These are phyloP conservation scores for Galeopsis tetrahit DNA, from an alignment of 257 asterid species.

Conservation along the genomic window DNA sequence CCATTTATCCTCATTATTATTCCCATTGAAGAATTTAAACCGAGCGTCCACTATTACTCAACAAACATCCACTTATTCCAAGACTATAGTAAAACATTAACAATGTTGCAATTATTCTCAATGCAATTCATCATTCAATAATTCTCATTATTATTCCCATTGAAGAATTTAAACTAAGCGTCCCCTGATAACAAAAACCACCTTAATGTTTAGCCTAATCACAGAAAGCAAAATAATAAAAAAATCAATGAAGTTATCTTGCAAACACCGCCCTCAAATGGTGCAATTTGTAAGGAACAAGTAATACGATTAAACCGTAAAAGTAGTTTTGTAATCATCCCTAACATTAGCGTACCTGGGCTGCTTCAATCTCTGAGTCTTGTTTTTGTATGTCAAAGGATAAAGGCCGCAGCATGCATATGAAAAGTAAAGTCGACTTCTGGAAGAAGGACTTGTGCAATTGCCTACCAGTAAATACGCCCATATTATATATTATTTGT, in stretches of 20 bases:
- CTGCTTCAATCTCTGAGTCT: constrained; percentile 78
- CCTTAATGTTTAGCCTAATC: neutral
- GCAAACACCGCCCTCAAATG: neutral
- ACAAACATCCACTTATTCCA: too few species aligned
- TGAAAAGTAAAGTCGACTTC: constrained; percentile 63
- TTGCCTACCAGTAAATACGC: constrained; percentile 49
- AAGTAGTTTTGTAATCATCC: constrained; percentile 3
- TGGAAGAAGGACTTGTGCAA: constrained; percentile 55
- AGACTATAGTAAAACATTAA: too few species aligned
- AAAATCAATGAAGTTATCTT: neutral
- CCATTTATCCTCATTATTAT: too few species aligned
- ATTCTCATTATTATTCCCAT: too few species aligned
- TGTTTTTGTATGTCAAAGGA: constrained; percentile 66
- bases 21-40: too few species aligned
- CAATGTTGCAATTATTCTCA: too few species aligned
- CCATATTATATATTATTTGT: neutral
- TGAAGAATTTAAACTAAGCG: too few species aligned
- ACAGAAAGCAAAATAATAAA: neutral
- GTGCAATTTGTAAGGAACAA: neutral
- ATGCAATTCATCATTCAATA: too few species aligned
- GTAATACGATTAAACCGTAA: neutral
- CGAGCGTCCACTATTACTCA: too few species aligned
- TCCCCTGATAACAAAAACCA: neutral
- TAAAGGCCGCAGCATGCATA: constrained; percentile 69
- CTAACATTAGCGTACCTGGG: constrained; percentile 49